A percentile compares a stretch with the other conserved stretches of the same genome.
phyloP scores from a whole-genome alignment of 257 asterid genomes.

The Fraxinus anomala region DNA sequence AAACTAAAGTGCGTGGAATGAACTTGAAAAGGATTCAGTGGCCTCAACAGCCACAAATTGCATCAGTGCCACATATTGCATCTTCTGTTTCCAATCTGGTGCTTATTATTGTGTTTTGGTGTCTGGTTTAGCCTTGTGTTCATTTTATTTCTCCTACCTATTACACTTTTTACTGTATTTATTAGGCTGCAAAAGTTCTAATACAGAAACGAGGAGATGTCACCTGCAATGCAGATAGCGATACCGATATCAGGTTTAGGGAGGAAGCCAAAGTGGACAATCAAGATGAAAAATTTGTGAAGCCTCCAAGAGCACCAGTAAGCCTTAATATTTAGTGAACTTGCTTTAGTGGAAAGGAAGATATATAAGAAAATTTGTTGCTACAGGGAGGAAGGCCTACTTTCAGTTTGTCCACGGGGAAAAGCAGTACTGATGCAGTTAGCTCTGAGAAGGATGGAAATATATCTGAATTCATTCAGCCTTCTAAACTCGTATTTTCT shows the following conservation, averaged over 20 bases:
- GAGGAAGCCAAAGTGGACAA: constrained; percentile 41
- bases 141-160: constrained; percentile 5
- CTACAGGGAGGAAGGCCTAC: constrained; percentile 42
- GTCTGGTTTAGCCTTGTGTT: constrained; percentile 23
- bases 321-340: constrained; percentile 31
- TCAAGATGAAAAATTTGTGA: constrained; percentile 43
- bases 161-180: constrained; percentile 15
- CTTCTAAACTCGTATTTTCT: constrained; percentile 41
- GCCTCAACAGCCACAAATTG: constrained; percentile 40
- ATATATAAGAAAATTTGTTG: constrained; percentile 17
- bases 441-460: constrained; percentile 39
- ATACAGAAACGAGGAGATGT: constrained; percentile 38
- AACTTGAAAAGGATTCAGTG: constrained; percentile 41
- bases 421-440: constrained; percentile 35
- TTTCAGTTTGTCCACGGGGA: constrained; percentile 30
- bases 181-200: constrained; percentile 62
- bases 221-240: constrained; percentile 29
- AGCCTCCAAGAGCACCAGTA: constrained; percentile 67
- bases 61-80: constrained; percentile 46
- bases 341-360: constrained; percentile 9
- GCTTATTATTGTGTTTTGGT: constrained; percentile 32
- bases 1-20: constrained; percentile 34
- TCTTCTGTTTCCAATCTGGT: constrained; percentile 72
- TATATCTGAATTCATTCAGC: constrained; percentile 28
- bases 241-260: constrained; percentile 21